Evolutionary conservation across 257 asterid genomes (phyloP).

Genomic region (Nicotiana noctiflora): DNA sequence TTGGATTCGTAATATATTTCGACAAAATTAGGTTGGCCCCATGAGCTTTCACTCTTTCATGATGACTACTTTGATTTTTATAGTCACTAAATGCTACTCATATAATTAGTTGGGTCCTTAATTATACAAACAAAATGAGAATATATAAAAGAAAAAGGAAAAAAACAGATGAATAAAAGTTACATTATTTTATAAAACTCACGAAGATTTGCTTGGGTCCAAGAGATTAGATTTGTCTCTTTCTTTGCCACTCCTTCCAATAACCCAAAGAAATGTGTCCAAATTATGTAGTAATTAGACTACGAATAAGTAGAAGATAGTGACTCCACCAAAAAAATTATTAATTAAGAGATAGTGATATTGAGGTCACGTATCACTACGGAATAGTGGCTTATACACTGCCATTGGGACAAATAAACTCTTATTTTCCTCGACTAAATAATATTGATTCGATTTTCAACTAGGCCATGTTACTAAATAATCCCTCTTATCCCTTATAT

Average conservation of each 20-base stretch:
- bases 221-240: constrained; percentile 32
- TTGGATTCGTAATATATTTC: background rate
- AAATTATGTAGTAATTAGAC: constrained; percentile 38
- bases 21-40: constrained; percentile 4
- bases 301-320: constrained; percentile 6
- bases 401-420: background rate
- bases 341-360: constrained; percentile 22
- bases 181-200: background rate
- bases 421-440: background rate
- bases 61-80: background rate
- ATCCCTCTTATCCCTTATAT: background rate
- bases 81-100: background rate
- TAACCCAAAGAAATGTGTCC: constrained; percentile 18
- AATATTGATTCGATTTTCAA: background rate
- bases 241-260: constrained; percentile 30
- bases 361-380: constrained; percentile 40
- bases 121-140: background rate
- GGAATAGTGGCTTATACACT: constrained; percentile 13
- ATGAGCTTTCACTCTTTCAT: background rate
- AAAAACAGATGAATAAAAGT: background rate
- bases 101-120: constrained; percentile 7
- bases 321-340: background rate
- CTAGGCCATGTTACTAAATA: background rate
- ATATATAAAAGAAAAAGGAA: background rate
- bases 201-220: constrained; percentile 39